These are phyloP conservation scores for Pythium monospermum DNA, from an alignment of 352 stramenopile species.

Conservation along the genomic window DNA sequence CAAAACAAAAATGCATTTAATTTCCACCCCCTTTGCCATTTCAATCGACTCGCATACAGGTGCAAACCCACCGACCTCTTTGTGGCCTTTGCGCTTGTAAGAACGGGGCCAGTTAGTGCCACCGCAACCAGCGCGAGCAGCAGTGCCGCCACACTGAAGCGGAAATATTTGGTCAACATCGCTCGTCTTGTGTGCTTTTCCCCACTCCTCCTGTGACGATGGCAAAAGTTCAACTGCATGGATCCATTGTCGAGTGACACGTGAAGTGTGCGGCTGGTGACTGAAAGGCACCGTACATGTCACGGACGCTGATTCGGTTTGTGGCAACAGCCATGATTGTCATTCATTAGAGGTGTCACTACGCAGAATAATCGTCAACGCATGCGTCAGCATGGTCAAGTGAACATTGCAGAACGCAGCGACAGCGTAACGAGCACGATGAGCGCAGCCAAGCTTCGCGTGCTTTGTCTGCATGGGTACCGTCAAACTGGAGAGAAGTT, in stretches of 20 bases:
- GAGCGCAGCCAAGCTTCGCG: slow-evolving; percentile 48
- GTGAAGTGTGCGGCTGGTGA: slow-evolving; percentile 2
- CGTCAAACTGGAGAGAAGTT: slow-evolving; percentile 73
- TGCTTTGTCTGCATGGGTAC: slow-evolving; percentile 85
- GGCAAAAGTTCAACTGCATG: slow-evolving; percentile 18
- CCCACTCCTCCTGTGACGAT: background rate
- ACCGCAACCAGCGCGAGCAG: slow-evolving; percentile 29
- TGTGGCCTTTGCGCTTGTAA: slow-evolving; percentile 26
- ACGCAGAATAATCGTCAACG: background rate
- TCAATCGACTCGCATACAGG: too few species aligned
- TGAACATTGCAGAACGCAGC: too few species aligned
- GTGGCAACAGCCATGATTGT: background rate
- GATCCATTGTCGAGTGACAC: slow-evolving; percentile 13
- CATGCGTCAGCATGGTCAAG: background rate
- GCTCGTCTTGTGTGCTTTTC: background rate
- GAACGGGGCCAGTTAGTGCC: slow-evolving; percentile 7
- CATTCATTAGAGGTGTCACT: slow-evolving; percentile 3
- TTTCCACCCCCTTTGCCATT: too few species aligned
- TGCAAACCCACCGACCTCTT: slow-evolving; percentile 50
- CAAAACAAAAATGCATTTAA: background rate
- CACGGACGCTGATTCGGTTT: slow-evolving; percentile 1
- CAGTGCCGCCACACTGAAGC: slow-evolving; percentile 24
- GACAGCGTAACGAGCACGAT: too few species aligned
- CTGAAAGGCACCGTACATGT: background rate
- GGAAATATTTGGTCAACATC: slow-evolving; percentile 20